phyloP scores from a whole-genome alignment of 2,329 filamentous ascomycete genomes.

The Lecanoromycetidae sp. region DNA sequence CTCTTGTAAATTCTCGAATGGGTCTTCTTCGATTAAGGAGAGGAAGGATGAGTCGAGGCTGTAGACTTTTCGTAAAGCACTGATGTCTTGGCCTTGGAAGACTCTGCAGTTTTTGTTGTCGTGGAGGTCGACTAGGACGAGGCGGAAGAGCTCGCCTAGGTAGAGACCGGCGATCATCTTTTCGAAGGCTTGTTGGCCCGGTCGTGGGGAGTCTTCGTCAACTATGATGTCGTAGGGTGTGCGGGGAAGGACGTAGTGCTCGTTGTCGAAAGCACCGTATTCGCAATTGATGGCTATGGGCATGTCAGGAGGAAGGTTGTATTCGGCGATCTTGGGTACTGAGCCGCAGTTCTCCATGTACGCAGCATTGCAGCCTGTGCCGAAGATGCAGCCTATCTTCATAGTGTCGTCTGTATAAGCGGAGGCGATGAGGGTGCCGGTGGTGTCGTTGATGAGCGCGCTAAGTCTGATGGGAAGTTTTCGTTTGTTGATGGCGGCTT shows the following conservation, averaged over 20 bases:
- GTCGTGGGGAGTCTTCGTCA: conserved; percentile 81
- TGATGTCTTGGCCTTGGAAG: conserved; percentile 73
- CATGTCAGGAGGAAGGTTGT: conserved; percentile 72
- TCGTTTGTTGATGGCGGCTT: conserved; percentile 61
- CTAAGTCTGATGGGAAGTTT: conserved; percentile 84
- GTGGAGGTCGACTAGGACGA: conserved; percentile 73
- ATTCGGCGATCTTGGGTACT: conserved; percentile 84
- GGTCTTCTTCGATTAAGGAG: conserved; percentile 85
- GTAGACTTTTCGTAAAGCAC: conserved; percentile 72
- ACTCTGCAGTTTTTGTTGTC: conserved; percentile 63
- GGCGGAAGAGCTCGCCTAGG: conserved; percentile 85
- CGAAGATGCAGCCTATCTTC: conserved; percentile 95
- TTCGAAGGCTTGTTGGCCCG: conserved; percentile 89
- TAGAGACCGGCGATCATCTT: conserved; percentile 97
- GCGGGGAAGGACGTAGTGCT: conserved; percentile 72
- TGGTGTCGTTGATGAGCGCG: conserved; percentile 94
- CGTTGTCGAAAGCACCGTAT: conserved; percentile 93
- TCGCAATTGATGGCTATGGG: conserved; percentile 97
- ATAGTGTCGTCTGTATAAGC: conserved; percentile 90
- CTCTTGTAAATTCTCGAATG: conserved; percentile 88
- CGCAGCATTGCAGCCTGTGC: conserved; percentile 93
- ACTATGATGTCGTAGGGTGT: conserved; percentile 79
- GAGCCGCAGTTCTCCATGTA: conserved; percentile 92
- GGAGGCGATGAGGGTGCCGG: conserved; percentile 89
- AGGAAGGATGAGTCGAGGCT: conserved; percentile 87